These are phyloP conservation scores for Ogataea ganodermae DNA, from an alignment of 805 yeast species.

Conservation along the genomic window DNA sequence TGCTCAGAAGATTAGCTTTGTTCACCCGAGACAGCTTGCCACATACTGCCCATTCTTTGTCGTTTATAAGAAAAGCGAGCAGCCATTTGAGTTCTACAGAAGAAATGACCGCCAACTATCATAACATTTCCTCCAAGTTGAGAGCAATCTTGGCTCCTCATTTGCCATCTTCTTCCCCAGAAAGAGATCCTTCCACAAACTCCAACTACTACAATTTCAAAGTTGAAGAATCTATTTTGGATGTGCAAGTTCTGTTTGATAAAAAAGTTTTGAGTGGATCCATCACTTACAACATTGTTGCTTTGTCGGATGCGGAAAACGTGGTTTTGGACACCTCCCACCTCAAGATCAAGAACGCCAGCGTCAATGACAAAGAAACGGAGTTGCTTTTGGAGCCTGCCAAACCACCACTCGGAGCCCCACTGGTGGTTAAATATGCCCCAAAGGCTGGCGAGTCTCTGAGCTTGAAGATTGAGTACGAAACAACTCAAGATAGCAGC, in stretches of 20 bases:
- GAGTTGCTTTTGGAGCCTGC: conserved; percentile 42
- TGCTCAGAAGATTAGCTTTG: conserved; percentile 1
- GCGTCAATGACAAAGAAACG: conserved; percentile 42
- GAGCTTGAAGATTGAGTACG: conserved; percentile 49
- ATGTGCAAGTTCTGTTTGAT: conserved; percentile 57
- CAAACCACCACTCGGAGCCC: conserved; percentile 60
- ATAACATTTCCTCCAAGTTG: conserved; percentile 30
- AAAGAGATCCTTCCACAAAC: conserved; percentile 72
- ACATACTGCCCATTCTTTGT: background rate
- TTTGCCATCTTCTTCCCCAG: conserved; percentile 48
- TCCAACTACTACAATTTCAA: conserved; percentile 65
- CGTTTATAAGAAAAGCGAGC: background rate
- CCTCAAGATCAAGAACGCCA: conserved; percentile 48
- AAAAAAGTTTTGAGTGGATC: conserved; percentile 53
- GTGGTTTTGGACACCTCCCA: conserved; percentile 72
- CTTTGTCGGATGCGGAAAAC: conserved; percentile 32
- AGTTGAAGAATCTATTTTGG: conserved; percentile 53
- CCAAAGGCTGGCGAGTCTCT: conserved; percentile 18
- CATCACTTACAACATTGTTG: conserved; percentile 48
- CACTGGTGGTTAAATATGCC: conserved; percentile 41
- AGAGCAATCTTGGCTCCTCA: conserved; percentile 30
- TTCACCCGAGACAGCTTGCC: background rate
- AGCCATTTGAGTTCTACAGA: background rate
- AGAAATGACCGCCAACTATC: conserved; percentile 24
- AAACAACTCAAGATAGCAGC: conserved; percentile 74